Conservation (phyloP, 2,329 filamentous ascomycete genomes). For the Fusarium xyrophilum region DNA sequence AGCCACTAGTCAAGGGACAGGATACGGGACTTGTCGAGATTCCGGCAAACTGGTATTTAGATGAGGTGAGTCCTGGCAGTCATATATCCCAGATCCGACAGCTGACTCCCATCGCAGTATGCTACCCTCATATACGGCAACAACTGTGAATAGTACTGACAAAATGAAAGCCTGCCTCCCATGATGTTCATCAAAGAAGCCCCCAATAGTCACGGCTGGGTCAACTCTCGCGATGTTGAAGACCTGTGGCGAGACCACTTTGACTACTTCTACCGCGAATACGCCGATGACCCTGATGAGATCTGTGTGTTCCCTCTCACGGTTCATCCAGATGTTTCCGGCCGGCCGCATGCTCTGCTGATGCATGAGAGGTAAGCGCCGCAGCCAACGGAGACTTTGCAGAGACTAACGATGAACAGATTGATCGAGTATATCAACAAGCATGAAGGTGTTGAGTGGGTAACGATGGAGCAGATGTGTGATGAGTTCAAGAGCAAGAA, state of each 20-base stretch:
- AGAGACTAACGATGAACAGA: background rate
- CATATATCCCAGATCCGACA: accelerated
- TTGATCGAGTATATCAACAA: conserved; percentile 72
- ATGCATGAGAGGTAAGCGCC: conserved; percentile 66
- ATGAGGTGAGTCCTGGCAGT: conserved; percentile 48
- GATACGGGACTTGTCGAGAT: conserved; percentile 71
- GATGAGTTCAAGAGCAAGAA: conserved; percentile 77
- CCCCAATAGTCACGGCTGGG: conserved; percentile 69
- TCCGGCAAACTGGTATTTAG: conserved; percentile 66
- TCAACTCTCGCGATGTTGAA: conserved; percentile 65
- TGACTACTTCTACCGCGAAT: conserved; percentile 75
- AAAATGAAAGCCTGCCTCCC: conserved; percentile 54
- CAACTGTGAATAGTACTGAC: background rate
- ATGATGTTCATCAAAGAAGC: conserved; percentile 77
- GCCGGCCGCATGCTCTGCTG: conserved; percentile 72
- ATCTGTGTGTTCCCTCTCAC: conserved; percentile 81
- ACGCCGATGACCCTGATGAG: conserved; percentile 57
- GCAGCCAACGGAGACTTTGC: accelerated
- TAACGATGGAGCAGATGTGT: conserved; percentile 74
- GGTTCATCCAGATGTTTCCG: conserved; percentile 76
- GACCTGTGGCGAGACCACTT: conserved; percentile 72
- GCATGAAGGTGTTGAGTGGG: conserved; percentile 67
- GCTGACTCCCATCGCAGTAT: background rate
- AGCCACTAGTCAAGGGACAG: conserved; percentile 64
- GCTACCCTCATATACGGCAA: too few relatives aligned